Conservation (phyloP, 2,329 filamentous ascomycete species). For the Fusarium succisae region DNA sequence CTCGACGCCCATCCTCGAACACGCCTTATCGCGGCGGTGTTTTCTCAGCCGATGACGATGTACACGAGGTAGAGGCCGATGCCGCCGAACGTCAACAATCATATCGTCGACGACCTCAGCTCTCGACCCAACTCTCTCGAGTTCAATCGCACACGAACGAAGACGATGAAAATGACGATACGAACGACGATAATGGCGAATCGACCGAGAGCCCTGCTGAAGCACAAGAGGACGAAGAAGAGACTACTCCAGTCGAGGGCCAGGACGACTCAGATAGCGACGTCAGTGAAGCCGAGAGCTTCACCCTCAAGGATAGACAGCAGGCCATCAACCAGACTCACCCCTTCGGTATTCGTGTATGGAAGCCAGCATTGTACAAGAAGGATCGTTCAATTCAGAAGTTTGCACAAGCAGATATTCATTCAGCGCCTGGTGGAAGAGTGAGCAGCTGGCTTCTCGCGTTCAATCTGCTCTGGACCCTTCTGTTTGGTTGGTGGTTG, state of each 20-base stretch:
- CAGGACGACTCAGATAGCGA: constrained; percentile 73
- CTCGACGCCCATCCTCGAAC: constrained; percentile 75
- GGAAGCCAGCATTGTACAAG: constrained; percentile 99
- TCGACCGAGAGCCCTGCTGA: constrained; percentile 42
- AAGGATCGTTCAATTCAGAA: constrained; percentile 96
- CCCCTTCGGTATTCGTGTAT: constrained; percentile 97
- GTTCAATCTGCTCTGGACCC: constrained; percentile 90
- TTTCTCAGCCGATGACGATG: constrained; percentile 91
- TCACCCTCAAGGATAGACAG: constrained; percentile 95
- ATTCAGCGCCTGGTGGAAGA: constrained; percentile 88
- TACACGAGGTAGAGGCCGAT: constrained; percentile 80
- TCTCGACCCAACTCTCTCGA: constrained; percentile 50
- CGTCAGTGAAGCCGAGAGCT: constrained; percentile 93
- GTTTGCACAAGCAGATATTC: constrained; percentile 95
- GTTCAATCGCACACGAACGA: constrained; percentile 52
- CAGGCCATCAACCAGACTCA: constrained; percentile 99
- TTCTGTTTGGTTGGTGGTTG: constrained; percentile 97
- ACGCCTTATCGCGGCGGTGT: constrained; percentile 83
- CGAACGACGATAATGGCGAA: constrained; percentile 34
- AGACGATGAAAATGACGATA: constrained; percentile 26
- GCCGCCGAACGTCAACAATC: constrained; percentile 58
- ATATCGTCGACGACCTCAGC: constrained; percentile 49
- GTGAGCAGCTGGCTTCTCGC: constrained; percentile 86
- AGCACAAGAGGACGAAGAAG: constrained; percentile 45
- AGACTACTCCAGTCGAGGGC: constrained; percentile 53